Evolutionary conservation across 2,329 filamentous ascomycete genomes (phyloP).

Genomic region (Exophiala bonariae): DNA sequence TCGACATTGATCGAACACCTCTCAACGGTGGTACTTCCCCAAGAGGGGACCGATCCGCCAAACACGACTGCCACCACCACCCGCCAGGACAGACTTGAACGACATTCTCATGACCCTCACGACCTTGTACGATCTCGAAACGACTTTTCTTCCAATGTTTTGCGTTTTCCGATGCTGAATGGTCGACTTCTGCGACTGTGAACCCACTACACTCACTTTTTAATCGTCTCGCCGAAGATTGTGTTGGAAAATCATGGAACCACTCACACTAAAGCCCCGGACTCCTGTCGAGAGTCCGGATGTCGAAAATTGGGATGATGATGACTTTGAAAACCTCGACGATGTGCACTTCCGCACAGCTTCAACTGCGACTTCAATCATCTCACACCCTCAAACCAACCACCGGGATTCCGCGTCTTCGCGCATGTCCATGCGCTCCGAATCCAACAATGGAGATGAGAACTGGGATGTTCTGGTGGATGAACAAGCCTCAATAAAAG

Average conservation of each 20-base stretch:
- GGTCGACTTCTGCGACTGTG: constrained; percentile 5
- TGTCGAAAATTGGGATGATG: constrained; percentile 53
- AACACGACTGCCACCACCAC: constrained; percentile 12
- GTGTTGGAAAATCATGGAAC: constrained; percentile 38
- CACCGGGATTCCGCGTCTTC: constrained; percentile 79
- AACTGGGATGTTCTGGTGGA: constrained; percentile 86
- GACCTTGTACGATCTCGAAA: constrained; percentile 15
- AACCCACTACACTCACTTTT: constrained; percentile 1
- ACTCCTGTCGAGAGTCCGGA: constrained; percentile 35
- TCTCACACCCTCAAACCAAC: constrained; percentile 40
- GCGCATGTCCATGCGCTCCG: constrained; percentile 77
- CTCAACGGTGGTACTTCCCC: constrained; percentile 16
- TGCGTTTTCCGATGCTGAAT: constrained; percentile 6
- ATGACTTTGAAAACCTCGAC: constrained; percentile 49
- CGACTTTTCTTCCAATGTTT: constrained; percentile 7
- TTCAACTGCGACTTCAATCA: constrained; percentile 47
- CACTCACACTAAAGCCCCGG: constrained; percentile 35
- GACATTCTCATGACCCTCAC: constrained; percentile 17
- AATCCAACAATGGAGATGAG: constrained; percentile 72
- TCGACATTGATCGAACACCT: constrained; percentile 14
- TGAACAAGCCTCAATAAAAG: constrained; percentile 78
- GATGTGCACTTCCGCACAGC: constrained; percentile 46
- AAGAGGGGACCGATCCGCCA: constrained; percentile 13
- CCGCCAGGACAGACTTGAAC: constrained; percentile 7
- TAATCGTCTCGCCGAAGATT: neutral